These are phyloP conservation scores for Acer saccharum DNA, from an alignment of 345 rosid genomes.

Conservation along the genomic window DNA sequence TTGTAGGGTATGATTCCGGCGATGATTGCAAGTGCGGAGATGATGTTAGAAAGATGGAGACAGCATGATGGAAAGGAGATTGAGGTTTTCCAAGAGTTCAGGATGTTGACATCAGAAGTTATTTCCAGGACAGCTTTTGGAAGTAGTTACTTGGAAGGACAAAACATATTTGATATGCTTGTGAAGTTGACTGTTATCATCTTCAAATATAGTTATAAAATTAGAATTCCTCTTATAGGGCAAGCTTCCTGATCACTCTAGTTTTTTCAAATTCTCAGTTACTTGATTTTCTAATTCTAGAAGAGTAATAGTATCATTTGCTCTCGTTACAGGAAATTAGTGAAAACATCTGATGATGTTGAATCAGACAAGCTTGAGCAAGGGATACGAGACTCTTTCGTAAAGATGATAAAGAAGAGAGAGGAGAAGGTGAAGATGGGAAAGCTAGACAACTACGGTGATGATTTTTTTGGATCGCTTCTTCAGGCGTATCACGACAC, in stretches of 20 bases:
- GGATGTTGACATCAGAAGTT: conserved; percentile 43
- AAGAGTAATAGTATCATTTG: background rate
- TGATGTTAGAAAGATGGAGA: conserved; percentile 51
- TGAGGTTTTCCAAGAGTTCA: conserved; percentile 42
- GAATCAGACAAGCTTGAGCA: conserved; percentile 21
- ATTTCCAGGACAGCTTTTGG: conserved; percentile 59
- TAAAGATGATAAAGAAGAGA: conserved; percentile 31
- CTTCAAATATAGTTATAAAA: conserved; percentile 8
- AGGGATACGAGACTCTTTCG: conserved; percentile 17
- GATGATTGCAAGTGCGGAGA: conserved; percentile 36
- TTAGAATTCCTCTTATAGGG: conserved; percentile 38
- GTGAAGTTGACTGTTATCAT: conserved; percentile 20
- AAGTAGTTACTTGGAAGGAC: conserved; percentile 46
- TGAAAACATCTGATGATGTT: conserved; percentile 16
- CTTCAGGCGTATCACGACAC: conserved; percentile 24
- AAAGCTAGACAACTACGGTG: conserved; percentile 21
- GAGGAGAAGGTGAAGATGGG: conserved; percentile 15
- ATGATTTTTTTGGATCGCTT: conserved; percentile 39
- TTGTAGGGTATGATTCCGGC: conserved; percentile 39
- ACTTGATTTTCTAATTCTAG: background rate
- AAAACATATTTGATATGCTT: conserved; percentile 42
- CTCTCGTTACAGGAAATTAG: conserved; percentile 22
- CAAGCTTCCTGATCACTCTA: background rate
- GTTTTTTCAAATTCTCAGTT: background rate
- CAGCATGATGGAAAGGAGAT: conserved; percentile 35